Base-by-base conservation (phyloP, 345 rosid genomes). In the Camelina laxa region DNA sequence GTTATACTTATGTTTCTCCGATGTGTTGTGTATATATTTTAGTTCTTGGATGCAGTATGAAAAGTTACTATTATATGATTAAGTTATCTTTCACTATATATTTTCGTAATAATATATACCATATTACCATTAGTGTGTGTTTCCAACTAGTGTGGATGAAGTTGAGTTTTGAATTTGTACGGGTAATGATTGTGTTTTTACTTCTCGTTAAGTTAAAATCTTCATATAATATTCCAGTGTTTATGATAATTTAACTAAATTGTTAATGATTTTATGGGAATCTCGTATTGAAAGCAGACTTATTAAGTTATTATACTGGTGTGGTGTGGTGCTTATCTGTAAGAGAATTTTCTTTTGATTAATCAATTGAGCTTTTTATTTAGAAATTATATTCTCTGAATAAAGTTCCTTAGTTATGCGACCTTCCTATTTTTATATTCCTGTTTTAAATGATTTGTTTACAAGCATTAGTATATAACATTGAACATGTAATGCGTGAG, bases 291-390 rank as follows among this genome's bases (percentile, higher is more conserved):
- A 62, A 50, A 70, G 70, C 24, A 63, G 53, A 36, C 36, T 56
- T 47, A 65, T 70, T 70, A 70, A 63, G 67, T 48, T 77, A 48
- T 64, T 71, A 27, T 58, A 58, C 67, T 70, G 75, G 57, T 77
- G 75, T 57, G 71, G 61, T 56, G 54, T 47, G 65, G 67, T 70
- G 76, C 80, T 70, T 76, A 76, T 76, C 80, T 76, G 75, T 69
- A 69, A 62, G 66, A 65, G 71, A 76, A 70, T 57, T 69, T 76
- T 38, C 70, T 70, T 76, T 76, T 76, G 53, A 76, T 69, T 70
- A 62, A 16, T 76, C 27, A 35, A 6, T 21, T 69, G 44, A 70
- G 39, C 21, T 36, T 70, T 75, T 9, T 19, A 21, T 47, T 45
- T 57, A 45, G 30, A 47, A 63, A 64, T 36, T 48, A 70, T 76